Evolutionary conservation across 257 asterid species (phyloP).

Genomic region (Lycium barbarum): DNA sequence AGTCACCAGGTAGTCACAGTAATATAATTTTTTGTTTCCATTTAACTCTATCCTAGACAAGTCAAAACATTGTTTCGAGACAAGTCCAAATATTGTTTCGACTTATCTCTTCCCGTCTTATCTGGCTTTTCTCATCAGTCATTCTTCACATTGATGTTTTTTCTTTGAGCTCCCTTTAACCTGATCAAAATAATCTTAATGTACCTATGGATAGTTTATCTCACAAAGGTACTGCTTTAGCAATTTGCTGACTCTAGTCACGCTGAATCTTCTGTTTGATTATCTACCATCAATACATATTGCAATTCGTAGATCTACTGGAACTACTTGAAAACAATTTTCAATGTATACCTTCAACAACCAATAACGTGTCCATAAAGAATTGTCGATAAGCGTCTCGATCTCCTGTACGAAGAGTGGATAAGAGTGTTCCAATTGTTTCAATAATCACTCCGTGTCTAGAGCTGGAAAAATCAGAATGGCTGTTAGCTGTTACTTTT

Average conservation of each 20-base stretch:
- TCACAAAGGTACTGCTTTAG: neutral
- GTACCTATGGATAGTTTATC: neutral
- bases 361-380: constrained; percentile 69
- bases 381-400: constrained; percentile 83
- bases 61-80: neutral
- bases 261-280: constrained; percentile 14
- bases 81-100: neutral
- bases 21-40: neutral
- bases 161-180: neutral
- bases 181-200: neutral
- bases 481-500: neutral
- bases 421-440: constrained; percentile 73
- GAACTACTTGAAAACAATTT: constrained; percentile 15
- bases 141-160: neutral
- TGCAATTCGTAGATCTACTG: constrained; percentile 13
- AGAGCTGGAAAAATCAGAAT: constrained; percentile 48
- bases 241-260: neutral
- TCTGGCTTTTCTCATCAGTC: neutral
- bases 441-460: constrained; percentile 72
- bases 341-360: constrained; percentile 65
- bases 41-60: constrained; percentile 19
- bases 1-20: neutral
- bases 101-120: neutral
- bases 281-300: neutral
- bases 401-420: constrained; percentile 84